Evolutionary conservation across 352 stramenopile genomes (phyloP).

Genomic region (Phytophthora pisi): DNA sequence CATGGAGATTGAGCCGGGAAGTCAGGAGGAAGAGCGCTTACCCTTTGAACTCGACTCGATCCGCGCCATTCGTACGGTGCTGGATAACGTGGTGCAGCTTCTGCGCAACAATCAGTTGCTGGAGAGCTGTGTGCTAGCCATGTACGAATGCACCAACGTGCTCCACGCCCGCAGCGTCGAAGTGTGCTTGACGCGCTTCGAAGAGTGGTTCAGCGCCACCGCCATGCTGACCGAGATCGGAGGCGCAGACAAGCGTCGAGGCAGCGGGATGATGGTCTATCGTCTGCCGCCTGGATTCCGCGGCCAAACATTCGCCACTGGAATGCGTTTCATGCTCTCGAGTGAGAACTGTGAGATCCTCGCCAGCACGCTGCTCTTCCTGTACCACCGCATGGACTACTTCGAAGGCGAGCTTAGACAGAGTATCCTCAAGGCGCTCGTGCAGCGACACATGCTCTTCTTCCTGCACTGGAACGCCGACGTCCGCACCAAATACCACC

Average conservation of each 20-base stretch:
- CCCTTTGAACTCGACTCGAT: conserved; percentile 59
- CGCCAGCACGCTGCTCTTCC: conserved; percentile 62
- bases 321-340: conserved; percentile 71
- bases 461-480: conserved; percentile 84
- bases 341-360: conserved; percentile 81
- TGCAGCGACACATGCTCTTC: conserved; percentile 78
- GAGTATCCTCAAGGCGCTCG: conserved; percentile 67
- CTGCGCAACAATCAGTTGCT: conserved; percentile 67
- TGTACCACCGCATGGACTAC: conserved; percentile 78
- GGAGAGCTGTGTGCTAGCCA: conserved; percentile 65
- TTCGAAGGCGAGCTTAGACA: conserved; percentile 75
- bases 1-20: conserved; percentile 36
- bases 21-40: conserved; percentile 35
- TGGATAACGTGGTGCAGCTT: conserved; percentile 60
- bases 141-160: conserved; percentile 81
- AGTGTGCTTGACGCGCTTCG: conserved; percentile 60
- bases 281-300: conserved; percentile 51
- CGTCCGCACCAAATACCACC: conserved; percentile 74
- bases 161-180: conserved; percentile 67
- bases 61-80: conserved; percentile 57
- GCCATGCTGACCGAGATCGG: conserved; percentile 38
- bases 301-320: conserved; percentile 58
- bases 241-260: conserved; percentile 19
- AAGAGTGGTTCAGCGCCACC: conserved; percentile 69
- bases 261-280: conserved; percentile 44